Evolutionary conservation across 306 rosid species (phyloP), one percentile per base, ranked within the genome.

Genomic region (Cotoneaster glaucophyllus): DNA sequence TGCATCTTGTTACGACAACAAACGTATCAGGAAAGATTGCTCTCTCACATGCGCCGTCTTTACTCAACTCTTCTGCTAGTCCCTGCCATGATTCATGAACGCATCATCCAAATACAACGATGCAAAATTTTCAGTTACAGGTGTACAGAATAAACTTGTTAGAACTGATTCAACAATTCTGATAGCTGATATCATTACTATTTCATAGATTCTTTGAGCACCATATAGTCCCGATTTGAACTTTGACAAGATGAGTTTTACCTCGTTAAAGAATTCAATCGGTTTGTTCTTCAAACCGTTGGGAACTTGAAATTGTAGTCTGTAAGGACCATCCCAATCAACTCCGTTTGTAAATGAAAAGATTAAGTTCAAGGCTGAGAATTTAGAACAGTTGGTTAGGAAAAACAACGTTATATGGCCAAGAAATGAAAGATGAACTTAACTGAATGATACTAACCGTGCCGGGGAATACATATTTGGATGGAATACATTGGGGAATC

Each of bases 261-360:
- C 98, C 97, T 86, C 75, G n/a, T 92, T 95, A 73, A 92, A 95
- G 80, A 92, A 90, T 65, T 85, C 97, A 12, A 89, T 80, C 50
- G 97, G 92, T 73, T 86, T 90, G 90, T 90, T 95, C 69, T 67
- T 80, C 79, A 85, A 89, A 19, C 74, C 12, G 31, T 85, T 88
- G 25, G 98, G 96, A 65, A 92, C 87, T 76, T 86, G 90, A 84
- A 95, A 87, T 74, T 89, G 95, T 39, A 92, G 77, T 82, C 86
- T 84, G 81, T 95, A 95, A 32, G 97, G 97, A 77, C 98, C 98
- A 78, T 92, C 97, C 98, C 98, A 95, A 3, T 95, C 97, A 50
- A 70, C 87, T 71, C 98, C 98, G 78, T 95, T 95, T 67, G 98
- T 92, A 79, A 95, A 90, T 29, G 98, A 95, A 89, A 95, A 95